phyloP scores from a whole-genome alignment of 495 filamentous ascomycete species.

The Sporormia fimetaria region DNA sequence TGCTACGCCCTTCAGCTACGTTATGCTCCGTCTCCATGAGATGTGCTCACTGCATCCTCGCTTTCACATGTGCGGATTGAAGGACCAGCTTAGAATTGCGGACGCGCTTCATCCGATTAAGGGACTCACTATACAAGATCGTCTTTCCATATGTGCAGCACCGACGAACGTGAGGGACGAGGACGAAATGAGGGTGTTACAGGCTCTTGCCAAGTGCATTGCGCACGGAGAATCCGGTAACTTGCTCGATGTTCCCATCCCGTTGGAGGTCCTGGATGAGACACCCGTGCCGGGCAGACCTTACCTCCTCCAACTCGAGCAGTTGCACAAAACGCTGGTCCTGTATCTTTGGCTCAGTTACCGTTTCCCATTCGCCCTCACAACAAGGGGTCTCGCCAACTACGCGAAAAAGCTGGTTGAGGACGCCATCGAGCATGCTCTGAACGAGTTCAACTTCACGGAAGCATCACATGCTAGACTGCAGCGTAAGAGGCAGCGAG shows the following conservation, averaged over 20 bases:
- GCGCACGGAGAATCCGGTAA: slow-evolving; percentile 52
- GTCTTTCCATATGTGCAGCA: slow-evolving; percentile 61
- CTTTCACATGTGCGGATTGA: slow-evolving; percentile 62
- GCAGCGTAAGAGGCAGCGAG: too few relatives aligned
- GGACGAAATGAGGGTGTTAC: slow-evolving; percentile 35
- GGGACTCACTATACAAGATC: slow-evolving; percentile 55
- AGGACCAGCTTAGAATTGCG: slow-evolving; percentile 49
- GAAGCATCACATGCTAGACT: too few relatives aligned
- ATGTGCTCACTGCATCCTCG: slow-evolving; percentile 45
- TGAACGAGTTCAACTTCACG: slow-evolving; percentile 38
- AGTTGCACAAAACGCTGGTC: slow-evolving; percentile 67
- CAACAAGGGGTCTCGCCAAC: slow-evolving; percentile 60
- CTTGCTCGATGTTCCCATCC: slow-evolving; percentile 45
- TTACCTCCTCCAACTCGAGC: slow-evolving; percentile 57
- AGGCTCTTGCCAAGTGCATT: slow-evolving; percentile 55
- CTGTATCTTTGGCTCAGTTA: slow-evolving; percentile 80
- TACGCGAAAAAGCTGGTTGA: slow-evolving; percentile 75
- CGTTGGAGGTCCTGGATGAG: slow-evolving; percentile 32
- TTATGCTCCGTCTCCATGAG: slow-evolving; percentile 60
- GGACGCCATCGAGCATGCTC: slow-evolving; percentile 55
- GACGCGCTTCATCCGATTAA: slow-evolving; percentile 55
- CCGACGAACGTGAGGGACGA: slow-evolving; percentile 41
- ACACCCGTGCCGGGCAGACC: slow-evolving; percentile 31
- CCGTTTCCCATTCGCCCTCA: slow-evolving; percentile 65
- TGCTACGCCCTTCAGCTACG: slow-evolving; percentile 61